These are phyloP conservation scores for Talaromyces sp. DNA, from an alignment of 2,329 filamentous ascomycete genomes.

Conservation along the genomic window DNA sequence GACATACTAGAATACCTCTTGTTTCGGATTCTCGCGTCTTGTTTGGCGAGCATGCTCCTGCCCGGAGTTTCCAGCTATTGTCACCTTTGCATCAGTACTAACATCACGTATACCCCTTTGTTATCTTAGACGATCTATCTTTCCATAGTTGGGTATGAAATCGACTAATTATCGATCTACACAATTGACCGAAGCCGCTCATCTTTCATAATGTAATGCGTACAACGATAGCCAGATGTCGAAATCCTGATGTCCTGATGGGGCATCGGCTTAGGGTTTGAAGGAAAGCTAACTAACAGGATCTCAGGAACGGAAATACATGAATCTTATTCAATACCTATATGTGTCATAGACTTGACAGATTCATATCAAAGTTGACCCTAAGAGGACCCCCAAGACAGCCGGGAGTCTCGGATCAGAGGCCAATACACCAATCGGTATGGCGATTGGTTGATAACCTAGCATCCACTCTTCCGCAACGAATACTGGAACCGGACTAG, in stretches of 20 bases:
- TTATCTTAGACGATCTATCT: background rate
- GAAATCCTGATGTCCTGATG: no score
- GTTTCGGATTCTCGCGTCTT: background rate
- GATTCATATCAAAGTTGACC: no score
- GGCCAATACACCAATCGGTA: background rate
- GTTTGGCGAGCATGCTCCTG: background rate
- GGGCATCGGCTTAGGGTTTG: background rate
- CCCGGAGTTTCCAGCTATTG: background rate
- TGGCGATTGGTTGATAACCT: background rate
- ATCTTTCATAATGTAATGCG: no score
- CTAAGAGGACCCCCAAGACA: background rate
- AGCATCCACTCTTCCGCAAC: background rate
- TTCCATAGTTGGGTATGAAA: background rate
- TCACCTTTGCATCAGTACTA: conserved; percentile 1
- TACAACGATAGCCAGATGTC: no score
- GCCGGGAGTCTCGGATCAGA: background rate
- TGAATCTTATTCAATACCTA: no score
- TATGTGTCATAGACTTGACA: no score
- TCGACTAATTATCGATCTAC: background rate
- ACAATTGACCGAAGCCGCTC: background rate
- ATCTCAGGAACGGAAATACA: background rate
- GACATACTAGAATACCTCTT: background rate
- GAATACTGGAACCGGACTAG: background rate
- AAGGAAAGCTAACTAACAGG: background rate
- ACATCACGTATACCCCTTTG: conserved; percentile 9